Base-by-base conservation (phyloP, 2,329 filamentous ascomycete species). In the Aspergillus sergii region DNA sequence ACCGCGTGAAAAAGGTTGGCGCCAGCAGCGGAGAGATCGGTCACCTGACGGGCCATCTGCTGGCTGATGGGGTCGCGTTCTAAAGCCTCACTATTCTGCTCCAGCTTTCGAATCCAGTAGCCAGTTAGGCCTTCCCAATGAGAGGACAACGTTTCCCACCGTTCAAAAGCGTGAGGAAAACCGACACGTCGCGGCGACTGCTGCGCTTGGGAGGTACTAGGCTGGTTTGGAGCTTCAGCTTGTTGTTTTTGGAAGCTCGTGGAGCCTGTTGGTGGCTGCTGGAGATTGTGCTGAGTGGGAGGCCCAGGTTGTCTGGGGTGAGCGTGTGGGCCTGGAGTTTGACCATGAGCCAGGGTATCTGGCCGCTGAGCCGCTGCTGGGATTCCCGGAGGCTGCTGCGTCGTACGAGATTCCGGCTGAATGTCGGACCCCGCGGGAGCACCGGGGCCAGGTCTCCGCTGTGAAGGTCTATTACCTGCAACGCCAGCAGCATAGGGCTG, bases 101-200 rank as follows among this genome's bases (percentile, higher is more conserved):
- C 92, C 9, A 99, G 83, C 69, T 93, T 89, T 54, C 93, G 91
- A 68, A 99, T 95, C 94, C 95, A 99, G 79, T 97, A 98, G 63
- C 93, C 94, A 0, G 95, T 98, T 63, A 99, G 84, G 5, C 95
- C 95, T 77, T 99, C 95, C 95, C 95, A 99, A 71, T 98, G 94
- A 7, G 95, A 96, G 0, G 95, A 99, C 3, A 99, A 81, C 0
- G 92, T 94, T 76, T 99, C 95, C 95, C 95, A 99, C 64, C 95
- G 87, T 78, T 99, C 94, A 73, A 99, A 99, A 0, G 95, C 95
- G 78, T 98, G 95, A 0, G 95, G 95, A 69, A 99, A 98, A 0
- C 90, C 89, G 54, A 91, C 92, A 62, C 88, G 78, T 59, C 72
- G 76, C 28, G 73, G 69, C 64, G 73, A 74, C 46, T 73, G 79